Evolutionary conservation across 495 filamentous ascomycete species (phyloP).

Genomic region (Rhypophila decipiens): DNA sequence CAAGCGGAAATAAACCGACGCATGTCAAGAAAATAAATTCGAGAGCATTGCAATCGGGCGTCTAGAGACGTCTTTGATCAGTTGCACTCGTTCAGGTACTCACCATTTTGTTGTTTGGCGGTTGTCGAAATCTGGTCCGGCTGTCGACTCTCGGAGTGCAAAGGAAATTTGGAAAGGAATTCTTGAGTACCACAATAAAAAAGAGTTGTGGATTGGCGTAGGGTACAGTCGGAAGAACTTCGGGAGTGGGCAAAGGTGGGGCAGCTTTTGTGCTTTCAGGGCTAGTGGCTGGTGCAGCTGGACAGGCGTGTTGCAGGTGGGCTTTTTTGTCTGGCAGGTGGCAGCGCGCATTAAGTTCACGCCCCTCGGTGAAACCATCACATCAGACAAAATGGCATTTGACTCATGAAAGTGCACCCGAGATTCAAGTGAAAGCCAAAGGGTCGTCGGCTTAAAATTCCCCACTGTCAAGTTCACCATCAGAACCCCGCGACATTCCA

Average conservation of each 20-base stretch:
- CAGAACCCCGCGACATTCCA: neutral
- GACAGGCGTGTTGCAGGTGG: too few species aligned
- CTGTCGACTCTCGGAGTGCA: slow-evolving; percentile 18
- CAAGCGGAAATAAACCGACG: slow-evolving; percentile 41
- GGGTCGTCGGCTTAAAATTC: too few species aligned
- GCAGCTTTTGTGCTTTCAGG: too few species aligned
- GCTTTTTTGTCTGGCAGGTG: too few species aligned
- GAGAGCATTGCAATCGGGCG: slow-evolving; percentile 20
- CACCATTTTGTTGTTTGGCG: slow-evolving; percentile 37
- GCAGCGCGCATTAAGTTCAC: neutral
- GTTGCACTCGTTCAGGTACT: slow-evolving; percentile 26
- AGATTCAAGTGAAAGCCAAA: too few species aligned
- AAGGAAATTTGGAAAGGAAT: slow-evolving; percentile 15
- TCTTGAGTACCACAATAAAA: slow-evolving; percentile 9
- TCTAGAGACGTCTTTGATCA: slow-evolving; percentile 16
- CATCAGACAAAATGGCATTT: neutral
- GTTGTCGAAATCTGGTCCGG: slow-evolving; percentile 20
- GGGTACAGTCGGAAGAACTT: slow-evolving; percentile 23
- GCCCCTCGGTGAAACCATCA: neutral
- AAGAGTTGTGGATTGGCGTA: slow-evolving; percentile 26
- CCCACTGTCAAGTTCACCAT: neutral
- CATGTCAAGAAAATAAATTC: slow-evolving; percentile 33
- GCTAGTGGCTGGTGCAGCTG: too few species aligned
- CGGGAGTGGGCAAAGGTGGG: slow-evolving; percentile 9
- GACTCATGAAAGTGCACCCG: neutral